Evolutionary conservation across 2,329 filamentous ascomycete genomes (phyloP), one percentile per base, ranked within the genome.

Genomic region (Ceratocystis lukuohia): DNA sequence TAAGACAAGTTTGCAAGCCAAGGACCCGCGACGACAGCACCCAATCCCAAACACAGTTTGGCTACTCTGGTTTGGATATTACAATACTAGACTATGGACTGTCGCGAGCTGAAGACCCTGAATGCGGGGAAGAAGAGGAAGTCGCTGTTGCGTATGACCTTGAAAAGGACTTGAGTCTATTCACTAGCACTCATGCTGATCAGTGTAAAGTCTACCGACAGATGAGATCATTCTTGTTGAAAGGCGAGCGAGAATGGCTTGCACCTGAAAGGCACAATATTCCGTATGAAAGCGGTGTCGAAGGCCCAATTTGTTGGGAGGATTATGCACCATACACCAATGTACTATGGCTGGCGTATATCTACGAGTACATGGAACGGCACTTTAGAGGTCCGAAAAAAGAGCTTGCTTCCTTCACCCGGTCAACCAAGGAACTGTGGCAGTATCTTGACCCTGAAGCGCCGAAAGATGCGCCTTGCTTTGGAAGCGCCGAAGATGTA

Each of bases 71-170:
- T 1, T 75, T 86, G 3, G 82, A 86, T 66, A 81, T 87, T 61
- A 87, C 84, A 0, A 83, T 87, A 50, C 76, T 87, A 4, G 84
- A 87, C 73, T 87, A 87, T 69, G 84, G 84, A 0, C 77, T 87
- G 15, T 87, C 84, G 0, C 79, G 84, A 20, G 84, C 83, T 2
- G 79, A 79, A 37, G 75, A 81, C 63, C 69, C 77, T 4, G 72
- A 71, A 1, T 65, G 71, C 2, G 73, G 76, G 20, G 72, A 76
- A 33, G 70, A 71, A 8, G 72, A 71, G 6, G 74, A 75, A 30
- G 73, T 75, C 1, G 75, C 77, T 0, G 77, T 84, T 5, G 82
- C 80, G 1, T 82, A 80, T 69, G 82, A 87, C 69, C 76, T 87
- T 8, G 84, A 87, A 70, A 77, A 78, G 53, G 84, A 87, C 66